These are phyloP conservation scores for Diaporthe vaccinii DNA, from an alignment of 2,329 filamentous ascomycete species.

Conservation along the genomic window DNA sequence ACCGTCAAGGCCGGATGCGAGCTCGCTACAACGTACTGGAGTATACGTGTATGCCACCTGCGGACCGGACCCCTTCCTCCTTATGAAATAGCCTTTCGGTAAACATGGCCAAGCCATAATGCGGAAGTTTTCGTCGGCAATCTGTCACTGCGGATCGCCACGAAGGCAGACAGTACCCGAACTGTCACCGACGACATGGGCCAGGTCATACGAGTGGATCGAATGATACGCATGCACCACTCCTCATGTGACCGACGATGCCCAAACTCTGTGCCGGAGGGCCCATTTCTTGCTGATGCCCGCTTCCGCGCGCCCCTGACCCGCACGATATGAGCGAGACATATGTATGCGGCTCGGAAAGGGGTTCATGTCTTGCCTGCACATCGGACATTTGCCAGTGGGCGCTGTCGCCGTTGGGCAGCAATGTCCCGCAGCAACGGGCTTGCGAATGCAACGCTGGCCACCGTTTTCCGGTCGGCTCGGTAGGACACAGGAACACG, in stretches of 20 bases:
- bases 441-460: slow-evolving; percentile 8
- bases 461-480: slow-evolving; percentile 25
- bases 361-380: background rate
- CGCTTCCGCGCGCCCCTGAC: slow-evolving; percentile 4
- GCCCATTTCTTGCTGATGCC: background rate
- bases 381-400: slow-evolving; percentile 7
- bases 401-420: slow-evolving; percentile 18
- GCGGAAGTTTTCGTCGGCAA: background rate
- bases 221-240: slow-evolving; percentile 15
- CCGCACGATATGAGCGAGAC: background rate
- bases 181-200: slow-evolving; percentile 1
- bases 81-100: slow-evolving; percentile 5
- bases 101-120: slow-evolving; percentile 8
- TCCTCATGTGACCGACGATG: slow-evolving; percentile 25
- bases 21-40: background rate
- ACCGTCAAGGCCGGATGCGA: background rate
- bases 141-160: slow-evolving; percentile 10
- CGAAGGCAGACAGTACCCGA: background rate
- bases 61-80: background rate
- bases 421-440: slow-evolving; percentile 21
- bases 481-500: slow-evolving; percentile 1
- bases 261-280: background rate
- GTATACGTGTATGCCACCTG: background rate
- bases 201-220: background rate
- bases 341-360: background rate